Percentiles rank a stretch among this genome's conserved stretches.
These are phyloP conservation scores for Calocera viscosa DNA, from an alignment of 768 basidiomycete genomes.

Conservation along the genomic window DNA sequence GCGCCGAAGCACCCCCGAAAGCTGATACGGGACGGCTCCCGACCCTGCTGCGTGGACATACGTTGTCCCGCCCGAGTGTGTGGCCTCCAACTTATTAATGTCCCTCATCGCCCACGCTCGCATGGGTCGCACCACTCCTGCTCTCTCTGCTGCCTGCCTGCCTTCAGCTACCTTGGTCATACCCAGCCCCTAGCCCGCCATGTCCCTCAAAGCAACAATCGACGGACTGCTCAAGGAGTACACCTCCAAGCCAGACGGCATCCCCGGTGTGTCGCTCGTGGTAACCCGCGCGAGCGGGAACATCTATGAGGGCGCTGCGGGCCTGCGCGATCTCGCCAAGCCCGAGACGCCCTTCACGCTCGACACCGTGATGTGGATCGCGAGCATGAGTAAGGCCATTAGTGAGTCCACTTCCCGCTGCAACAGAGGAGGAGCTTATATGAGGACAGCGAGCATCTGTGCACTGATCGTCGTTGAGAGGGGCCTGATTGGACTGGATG, in stretches of 20 bases:
- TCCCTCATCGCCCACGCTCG: too few relatives aligned
- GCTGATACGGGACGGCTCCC: too few relatives aligned
- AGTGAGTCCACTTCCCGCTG: neutral
- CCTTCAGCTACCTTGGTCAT: too few relatives aligned
- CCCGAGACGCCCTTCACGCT: neutral
- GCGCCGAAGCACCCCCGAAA: too few relatives aligned
- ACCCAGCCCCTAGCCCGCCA: neutral
- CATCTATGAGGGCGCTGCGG: neutral
- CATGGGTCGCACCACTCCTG: too few relatives aligned
- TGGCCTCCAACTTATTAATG: too few relatives aligned
- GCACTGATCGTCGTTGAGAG: neutral
- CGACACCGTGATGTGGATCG: constrained; percentile 1
- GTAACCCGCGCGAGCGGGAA: neutral
- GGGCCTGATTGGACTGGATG: neutral
- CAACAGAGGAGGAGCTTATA: too few relatives aligned
- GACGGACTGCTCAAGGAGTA: neutral
- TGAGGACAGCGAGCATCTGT: neutral
- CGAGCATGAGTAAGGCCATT: neutral
- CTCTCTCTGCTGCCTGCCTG: too few relatives aligned
- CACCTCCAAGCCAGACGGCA: constrained; percentile 3
- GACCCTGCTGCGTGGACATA: too few relatives aligned
- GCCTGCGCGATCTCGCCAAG: neutral
- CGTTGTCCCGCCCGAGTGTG: too few relatives aligned
- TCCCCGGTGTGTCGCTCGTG: neutral
- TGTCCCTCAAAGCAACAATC: neutral